A percentile compares a stretch with the other conserved stretches of the same genome.
Conservation (phyloP, 2,329 filamentous ascomycete species). For the Ophiognomonia clavigignenti-juglandacearum region DNA sequence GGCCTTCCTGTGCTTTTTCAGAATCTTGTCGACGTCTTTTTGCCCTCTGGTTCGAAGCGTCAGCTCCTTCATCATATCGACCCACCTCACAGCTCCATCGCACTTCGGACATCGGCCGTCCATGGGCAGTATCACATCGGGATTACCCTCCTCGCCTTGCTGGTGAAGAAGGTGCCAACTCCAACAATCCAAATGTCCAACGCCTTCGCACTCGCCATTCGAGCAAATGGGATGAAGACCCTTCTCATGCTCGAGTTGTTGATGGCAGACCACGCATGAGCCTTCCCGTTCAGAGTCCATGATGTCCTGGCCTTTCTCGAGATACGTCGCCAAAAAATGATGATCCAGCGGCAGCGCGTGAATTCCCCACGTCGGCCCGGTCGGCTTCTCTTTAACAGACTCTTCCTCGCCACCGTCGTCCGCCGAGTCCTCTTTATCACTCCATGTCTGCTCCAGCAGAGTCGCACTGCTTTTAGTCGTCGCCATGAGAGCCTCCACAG, state of each 20-base stretch:
- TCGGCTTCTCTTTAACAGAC: background rate
- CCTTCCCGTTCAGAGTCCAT: slow-evolving; percentile 54
- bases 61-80: slow-evolving; percentile 75
- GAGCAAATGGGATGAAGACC: slow-evolving; percentile 56
- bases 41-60: slow-evolving; percentile 66
- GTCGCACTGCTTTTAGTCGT: background rate
- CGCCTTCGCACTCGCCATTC: slow-evolving; percentile 46
- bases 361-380: slow-evolving; percentile 38
- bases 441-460: background rate
- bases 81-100: slow-evolving; percentile 59
- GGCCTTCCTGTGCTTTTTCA: slow-evolving; percentile 43
- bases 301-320: slow-evolving; percentile 50
- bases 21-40: slow-evolving; percentile 64
- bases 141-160: slow-evolving; percentile 23
- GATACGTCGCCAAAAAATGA: slow-evolving; percentile 44
- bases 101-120: slow-evolving; percentile 70
- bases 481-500: background rate
- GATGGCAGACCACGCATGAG: slow-evolving; percentile 47
- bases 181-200: slow-evolving; percentile 58
- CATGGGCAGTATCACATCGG: slow-evolving; percentile 57
- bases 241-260: slow-evolving; percentile 37
- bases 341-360: slow-evolving; percentile 53
- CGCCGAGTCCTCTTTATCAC: slow-evolving; percentile 1
- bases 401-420: background rate
- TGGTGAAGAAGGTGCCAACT: slow-evolving; percentile 43